These are phyloP conservation scores for Heterobasidion occidentale DNA, from an alignment of 1,284 basidiomycete genomes.

Conservation along the genomic window DNA sequence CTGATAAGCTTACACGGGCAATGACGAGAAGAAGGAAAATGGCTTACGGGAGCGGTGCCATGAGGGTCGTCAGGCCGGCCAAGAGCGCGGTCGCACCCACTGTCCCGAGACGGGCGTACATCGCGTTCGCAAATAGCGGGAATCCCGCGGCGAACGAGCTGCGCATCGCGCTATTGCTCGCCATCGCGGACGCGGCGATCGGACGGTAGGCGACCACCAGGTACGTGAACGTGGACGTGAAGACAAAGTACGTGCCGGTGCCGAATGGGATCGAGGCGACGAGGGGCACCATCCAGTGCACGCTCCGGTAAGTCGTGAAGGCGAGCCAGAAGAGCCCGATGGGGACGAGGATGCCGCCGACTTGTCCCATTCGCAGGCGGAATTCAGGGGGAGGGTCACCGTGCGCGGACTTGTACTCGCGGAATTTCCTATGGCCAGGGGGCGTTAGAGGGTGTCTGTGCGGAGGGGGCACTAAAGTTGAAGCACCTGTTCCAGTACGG, in stretches of 20 bases:
- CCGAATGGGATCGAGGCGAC: slow-evolving; percentile 59
- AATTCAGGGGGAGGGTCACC: slow-evolving; percentile 63
- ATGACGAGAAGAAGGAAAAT: background rate
- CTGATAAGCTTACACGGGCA: background rate
- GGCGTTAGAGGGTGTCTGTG: background rate
- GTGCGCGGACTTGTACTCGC: slow-evolving; percentile 22
- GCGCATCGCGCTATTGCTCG: slow-evolving; percentile 62
- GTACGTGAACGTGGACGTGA: slow-evolving; percentile 66
- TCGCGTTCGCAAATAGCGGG: slow-evolving; percentile 57
- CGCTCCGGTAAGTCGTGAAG: slow-evolving; percentile 56
- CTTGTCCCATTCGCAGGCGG: slow-evolving; percentile 58
- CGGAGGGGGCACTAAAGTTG: background rate
- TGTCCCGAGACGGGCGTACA: slow-evolving; percentile 55
- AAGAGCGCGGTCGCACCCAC: slow-evolving; percentile 74
- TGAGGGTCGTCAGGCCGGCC: slow-evolving; percentile 59
- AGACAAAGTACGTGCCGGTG: slow-evolving; percentile 50
- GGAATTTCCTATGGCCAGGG: slow-evolving; percentile 18
- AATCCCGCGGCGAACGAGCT: slow-evolving; percentile 65
- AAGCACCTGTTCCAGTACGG: slow-evolving; percentile 56
- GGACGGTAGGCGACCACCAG: slow-evolving; percentile 68
- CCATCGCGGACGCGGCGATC: slow-evolving; percentile 73
- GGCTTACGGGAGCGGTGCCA: slow-evolving; percentile 67
- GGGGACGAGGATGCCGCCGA: slow-evolving; percentile 63
- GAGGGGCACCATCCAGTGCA: slow-evolving; percentile 72
- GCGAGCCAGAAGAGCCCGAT: slow-evolving; percentile 68